Evolutionary conservation across 2,329 filamentous ascomycete species (phyloP), one percentile per base, ranked within the genome.

Genomic region (Magnaporthales sp.): DNA sequence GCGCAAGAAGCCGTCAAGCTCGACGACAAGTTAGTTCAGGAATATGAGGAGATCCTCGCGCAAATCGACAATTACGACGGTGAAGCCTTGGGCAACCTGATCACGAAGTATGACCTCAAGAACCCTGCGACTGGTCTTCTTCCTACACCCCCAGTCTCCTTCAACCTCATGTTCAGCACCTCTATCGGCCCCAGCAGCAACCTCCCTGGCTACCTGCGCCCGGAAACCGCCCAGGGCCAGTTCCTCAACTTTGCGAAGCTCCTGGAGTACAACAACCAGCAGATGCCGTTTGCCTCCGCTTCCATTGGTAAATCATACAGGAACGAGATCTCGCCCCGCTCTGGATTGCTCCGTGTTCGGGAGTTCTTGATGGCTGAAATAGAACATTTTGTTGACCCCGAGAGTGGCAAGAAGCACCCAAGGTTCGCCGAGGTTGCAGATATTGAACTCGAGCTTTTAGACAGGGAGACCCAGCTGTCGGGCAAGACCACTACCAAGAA

Each of bases 301-400:
- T 96, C 92, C 54, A 96, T 99, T 76, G 95, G 95, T 79, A 97
- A 97, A 80, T 97, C 94, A 1, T 98, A 97, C 86, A 89, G 95
- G 74, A 99, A 99, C 77, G 95, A 99, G 76, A 97, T 99, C 72
- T 97, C 95, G 0, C 95, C 95, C 10, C 88, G 95, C 67, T 87
- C 92, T 70, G 95, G 95, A 79, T 88, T 99, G 56, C 81, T 99
- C 67, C 91, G 95, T 72, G 95, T 99, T 60, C 91, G 95, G 73
- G 95, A 99, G 78, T 98, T 99, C 81, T 80, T 97, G 73, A 98
- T 99, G 95, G 95, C 94, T 27, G 95, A 99, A 80, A 97, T 99
- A 72, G 95, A 99, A 82, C 95, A 99, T 79, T 99, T 92, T 75
- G 95, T 99, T 71, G 95, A 99, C 74, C 95, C 95, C 11, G 84